A percentile compares a stretch with the other conserved stretches of the same genome.
phyloP scores from a whole-genome alignment of 2,329 filamentous ascomycete genomes.

The Rachicladosporium sp. region DNA sequence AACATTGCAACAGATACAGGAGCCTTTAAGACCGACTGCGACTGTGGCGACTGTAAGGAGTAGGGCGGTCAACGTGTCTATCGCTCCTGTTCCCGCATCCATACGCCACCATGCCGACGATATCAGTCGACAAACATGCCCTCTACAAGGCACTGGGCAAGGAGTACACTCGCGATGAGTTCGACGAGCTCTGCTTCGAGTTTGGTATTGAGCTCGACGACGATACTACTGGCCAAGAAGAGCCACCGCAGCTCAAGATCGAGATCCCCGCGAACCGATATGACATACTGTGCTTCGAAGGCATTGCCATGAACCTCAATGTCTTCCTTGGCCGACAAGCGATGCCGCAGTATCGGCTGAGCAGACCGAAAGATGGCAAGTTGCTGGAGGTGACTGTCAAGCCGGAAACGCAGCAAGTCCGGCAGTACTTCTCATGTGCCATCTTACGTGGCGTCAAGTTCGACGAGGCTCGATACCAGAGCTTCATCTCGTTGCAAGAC shows the following conservation, averaged over 20 bases:
- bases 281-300: slow-evolving; percentile 95
- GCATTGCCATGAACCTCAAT: slow-evolving; percentile 88
- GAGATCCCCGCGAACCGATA: slow-evolving; percentile 88
- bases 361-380: slow-evolving; percentile 60
- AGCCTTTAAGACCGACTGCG: no score
- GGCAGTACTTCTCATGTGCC: slow-evolving; percentile 79
- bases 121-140: slow-evolving; percentile 88
- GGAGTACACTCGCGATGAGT: slow-evolving; percentile 86
- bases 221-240: slow-evolving; percentile 74
- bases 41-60: no score
- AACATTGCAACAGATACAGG: not conserved
- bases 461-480: slow-evolving; percentile 81
- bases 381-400: slow-evolving; percentile 66
- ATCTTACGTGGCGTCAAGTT: slow-evolving; percentile 86
- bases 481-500: slow-evolving; percentile 95
- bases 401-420: slow-evolving; percentile 56
- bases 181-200: slow-evolving; percentile 96
- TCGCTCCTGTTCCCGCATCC: slow-evolving; percentile 1
- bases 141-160: slow-evolving; percentile 86
- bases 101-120: slow-evolving; percentile 72
- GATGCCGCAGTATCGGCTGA: slow-evolving; percentile 68
- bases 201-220: slow-evolving; percentile 98
- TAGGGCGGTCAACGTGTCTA: not conserved
- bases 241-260: slow-evolving; percentile 89
- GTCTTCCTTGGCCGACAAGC: slow-evolving; percentile 71